A percentile compares a stretch with the other conserved stretches of the same genome.
Evolutionary conservation across 352 stramenopile genomes (phyloP).

Genomic region (Phytophthora kernoviae): DNA sequence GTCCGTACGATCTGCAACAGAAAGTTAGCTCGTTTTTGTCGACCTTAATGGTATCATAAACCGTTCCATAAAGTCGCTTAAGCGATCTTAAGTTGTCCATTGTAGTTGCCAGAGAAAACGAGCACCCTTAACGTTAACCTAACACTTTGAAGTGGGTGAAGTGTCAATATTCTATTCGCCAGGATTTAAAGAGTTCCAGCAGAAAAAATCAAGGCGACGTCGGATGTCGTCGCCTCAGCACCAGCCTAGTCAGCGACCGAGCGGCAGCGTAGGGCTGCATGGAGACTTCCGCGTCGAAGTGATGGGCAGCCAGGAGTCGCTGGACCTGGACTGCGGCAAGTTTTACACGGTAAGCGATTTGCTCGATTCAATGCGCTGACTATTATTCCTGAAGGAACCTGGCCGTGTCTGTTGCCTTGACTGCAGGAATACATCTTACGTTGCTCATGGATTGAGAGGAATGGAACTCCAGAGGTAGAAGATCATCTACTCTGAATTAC

Average conservation of each 20-base stretch:
- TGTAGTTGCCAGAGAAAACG: too few relatives aligned
- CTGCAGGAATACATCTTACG: constrained; percentile 83
- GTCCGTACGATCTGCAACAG: neutral
- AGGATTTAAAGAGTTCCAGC: too few relatives aligned
- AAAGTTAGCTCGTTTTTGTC: neutral
- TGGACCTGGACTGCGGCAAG: constrained; percentile 85
- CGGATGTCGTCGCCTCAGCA: constrained; percentile 31
- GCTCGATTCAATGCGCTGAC: neutral
- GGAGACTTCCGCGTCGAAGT: constrained; percentile 76
- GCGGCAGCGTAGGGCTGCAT: constrained; percentile 40
- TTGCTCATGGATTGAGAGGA: constrained; percentile 70
- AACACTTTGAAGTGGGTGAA: too few relatives aligned
- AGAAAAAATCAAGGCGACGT: too few relatives aligned
- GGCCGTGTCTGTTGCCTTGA: neutral
- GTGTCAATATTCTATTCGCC: too few relatives aligned
- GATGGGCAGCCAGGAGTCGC: constrained; percentile 77
- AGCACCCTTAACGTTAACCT: too few relatives aligned
- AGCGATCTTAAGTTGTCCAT: too few relatives aligned
- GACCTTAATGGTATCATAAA: too few relatives aligned
- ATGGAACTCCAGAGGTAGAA: constrained; percentile 49
- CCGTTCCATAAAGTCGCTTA: too few relatives aligned
- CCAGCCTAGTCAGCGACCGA: constrained; percentile 28
- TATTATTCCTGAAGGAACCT: neutral
- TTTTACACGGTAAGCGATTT: constrained; percentile 75
- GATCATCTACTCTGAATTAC: neutral